Conservation (phyloP, 176 grass and related monocot genomes). For the Triticum monococcum region DNA sequence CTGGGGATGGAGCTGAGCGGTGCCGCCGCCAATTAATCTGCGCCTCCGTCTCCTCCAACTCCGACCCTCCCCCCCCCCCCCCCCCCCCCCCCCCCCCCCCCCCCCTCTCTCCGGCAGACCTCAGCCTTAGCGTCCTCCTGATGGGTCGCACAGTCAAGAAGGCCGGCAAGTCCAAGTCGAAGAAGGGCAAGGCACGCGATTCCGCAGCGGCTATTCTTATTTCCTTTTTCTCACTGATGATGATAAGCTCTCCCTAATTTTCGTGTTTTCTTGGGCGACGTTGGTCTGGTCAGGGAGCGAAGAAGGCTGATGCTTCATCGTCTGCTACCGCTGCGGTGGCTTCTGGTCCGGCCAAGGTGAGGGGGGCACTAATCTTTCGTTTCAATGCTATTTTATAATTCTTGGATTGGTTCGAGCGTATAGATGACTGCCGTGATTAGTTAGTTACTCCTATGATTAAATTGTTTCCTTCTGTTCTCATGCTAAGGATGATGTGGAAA, state of each 20-base stretch:
- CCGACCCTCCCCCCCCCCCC: background rate
- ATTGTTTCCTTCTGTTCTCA: background rate
- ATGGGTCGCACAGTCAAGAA: conserved; percentile 25
- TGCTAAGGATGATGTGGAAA: background rate
- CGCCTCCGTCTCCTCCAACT: background rate
- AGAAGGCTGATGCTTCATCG: conserved; percentile 38
- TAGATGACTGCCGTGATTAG: background rate
- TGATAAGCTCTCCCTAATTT: background rate
- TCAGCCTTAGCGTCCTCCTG: background rate
- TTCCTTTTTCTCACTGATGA: background rate
- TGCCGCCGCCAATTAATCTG: conserved; percentile 5
- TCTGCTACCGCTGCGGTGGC: conserved; percentile 28
- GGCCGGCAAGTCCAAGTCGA: conserved; percentile 53
- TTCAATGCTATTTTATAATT: background rate
- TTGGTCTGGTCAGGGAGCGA: background rate
- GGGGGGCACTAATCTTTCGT: background rate
- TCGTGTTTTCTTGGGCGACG: background rate
- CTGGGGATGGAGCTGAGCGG: background rate
- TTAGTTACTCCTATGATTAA: background rate
- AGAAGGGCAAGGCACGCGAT: conserved; percentile 39
- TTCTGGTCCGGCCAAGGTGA: conserved; percentile 62
- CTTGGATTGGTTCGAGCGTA: background rate
- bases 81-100: background rate
- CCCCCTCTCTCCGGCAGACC: background rate
- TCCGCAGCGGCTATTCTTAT: background rate